Percentiles rank a stretch among this genome's conserved stretches.
Conservation (phyloP, 352 stramenopile genomes). For the Globisporangium echinulatum region DNA sequence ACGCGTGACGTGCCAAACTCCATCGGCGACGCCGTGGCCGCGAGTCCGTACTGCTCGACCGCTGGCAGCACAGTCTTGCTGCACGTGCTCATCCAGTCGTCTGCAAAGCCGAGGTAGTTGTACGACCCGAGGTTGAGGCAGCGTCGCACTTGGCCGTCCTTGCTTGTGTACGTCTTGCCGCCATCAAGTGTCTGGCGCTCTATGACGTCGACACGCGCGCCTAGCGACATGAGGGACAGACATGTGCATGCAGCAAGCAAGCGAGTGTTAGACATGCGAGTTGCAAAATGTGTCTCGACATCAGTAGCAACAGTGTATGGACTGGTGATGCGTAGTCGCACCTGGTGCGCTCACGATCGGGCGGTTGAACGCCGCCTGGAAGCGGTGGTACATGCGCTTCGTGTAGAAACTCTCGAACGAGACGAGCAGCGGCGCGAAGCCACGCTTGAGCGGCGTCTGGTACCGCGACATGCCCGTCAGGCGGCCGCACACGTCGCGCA, state of each 20-base stretch:
- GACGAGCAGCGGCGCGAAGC: slow-evolving; percentile 84
- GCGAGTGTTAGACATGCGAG: too few species aligned
- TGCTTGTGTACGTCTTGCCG: slow-evolving; percentile 27
- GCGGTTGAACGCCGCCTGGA: slow-evolving; percentile 63
- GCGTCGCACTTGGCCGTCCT: slow-evolving; percentile 15
- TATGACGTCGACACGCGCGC: slow-evolving; percentile 82
- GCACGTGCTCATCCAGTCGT: slow-evolving; percentile 93
- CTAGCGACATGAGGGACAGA: not conserved
- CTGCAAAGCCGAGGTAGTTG: slow-evolving; percentile 97
- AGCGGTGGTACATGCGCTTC: slow-evolving; percentile 87
- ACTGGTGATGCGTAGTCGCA: not conserved
- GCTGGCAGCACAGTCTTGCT: slow-evolving; percentile 54
- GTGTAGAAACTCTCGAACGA: slow-evolving; percentile 94
- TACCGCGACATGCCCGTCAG: slow-evolving; percentile 30
- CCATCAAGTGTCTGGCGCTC: slow-evolving; percentile 55
- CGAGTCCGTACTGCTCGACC: slow-evolving; percentile 59
- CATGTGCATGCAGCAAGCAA: not conserved
- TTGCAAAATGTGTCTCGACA: not conserved
- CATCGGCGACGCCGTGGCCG: slow-evolving; percentile 18
- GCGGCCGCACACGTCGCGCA: slow-evolving; percentile 24
- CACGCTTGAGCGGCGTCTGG: slow-evolving; percentile 13
- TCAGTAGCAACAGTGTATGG: not conserved
- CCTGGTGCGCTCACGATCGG: slow-evolving; percentile 23
- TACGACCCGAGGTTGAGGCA: slow-evolving; percentile 94
- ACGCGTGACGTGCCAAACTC: slow-evolving; percentile 31